Percentiles rank a stretch among this genome's conserved stretches.
phyloP scores from a whole-genome alignment of 208 protist genomes.

The Leishmania arabica region DNA sequence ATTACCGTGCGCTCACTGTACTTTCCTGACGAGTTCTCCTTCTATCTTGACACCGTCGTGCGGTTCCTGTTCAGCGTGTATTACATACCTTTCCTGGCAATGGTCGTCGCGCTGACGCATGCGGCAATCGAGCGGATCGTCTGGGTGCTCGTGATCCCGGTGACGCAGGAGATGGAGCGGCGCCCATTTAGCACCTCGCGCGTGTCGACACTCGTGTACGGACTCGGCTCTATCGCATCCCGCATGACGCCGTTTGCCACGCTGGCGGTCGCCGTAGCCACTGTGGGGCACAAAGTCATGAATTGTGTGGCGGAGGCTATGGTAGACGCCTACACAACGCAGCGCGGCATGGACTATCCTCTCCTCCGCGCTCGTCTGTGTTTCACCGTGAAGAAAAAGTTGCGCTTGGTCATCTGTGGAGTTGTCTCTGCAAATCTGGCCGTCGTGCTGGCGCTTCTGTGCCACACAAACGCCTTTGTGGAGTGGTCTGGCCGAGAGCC shows the following conservation, averaged over 20 bases:
- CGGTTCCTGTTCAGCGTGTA: conserved; percentile 75
- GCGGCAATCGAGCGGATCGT: conserved; percentile 82
- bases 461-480: conserved; percentile 59
- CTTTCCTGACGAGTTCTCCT: conserved; percentile 68
- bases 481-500: conserved; percentile 45
- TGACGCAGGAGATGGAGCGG: conserved; percentile 80
- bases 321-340: conserved; percentile 69
- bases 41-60: conserved; percentile 72
- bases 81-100: conserved; percentile 67
- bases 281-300: conserved; percentile 73
- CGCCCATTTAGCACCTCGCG: conserved; percentile 61
- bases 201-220: conserved; percentile 53
- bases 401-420: conserved; percentile 46
- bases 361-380: conserved; percentile 51
- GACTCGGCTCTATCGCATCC: conserved; percentile 59
- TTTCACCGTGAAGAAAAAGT: conserved; percentile 60
- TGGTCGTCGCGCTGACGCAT: conserved; percentile 77
- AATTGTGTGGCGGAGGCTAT: conserved; percentile 78
- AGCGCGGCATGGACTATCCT: conserved; percentile 77
- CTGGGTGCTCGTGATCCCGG: conserved; percentile 82
- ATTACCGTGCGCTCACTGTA: conserved; percentile 65
- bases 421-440: conserved; percentile 38
- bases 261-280: conserved; percentile 59
- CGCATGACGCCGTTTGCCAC: conserved; percentile 67
- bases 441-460: conserved; percentile 28